Percentiles rank a stretch among this genome's conserved stretches.
Evolutionary conservation across 176 grass and related monocot species (phyloP).

Genomic region (Panicum miliaceum): DNA sequence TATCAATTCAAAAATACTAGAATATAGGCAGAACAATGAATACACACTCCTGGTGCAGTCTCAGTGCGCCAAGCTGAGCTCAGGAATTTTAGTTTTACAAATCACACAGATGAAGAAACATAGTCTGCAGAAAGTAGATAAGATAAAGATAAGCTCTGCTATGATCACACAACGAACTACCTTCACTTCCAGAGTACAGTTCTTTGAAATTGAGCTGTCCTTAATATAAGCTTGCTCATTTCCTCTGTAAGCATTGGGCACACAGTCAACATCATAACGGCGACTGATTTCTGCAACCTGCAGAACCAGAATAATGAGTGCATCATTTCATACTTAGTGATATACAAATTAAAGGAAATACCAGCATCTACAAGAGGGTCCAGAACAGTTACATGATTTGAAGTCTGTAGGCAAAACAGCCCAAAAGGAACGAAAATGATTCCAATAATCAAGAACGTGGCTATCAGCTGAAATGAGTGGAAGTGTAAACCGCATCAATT

Average conservation of each 20-base stretch:
- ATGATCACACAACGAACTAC: constrained; percentile 51
- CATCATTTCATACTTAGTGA: background rate
- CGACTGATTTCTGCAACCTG: constrained; percentile 80
- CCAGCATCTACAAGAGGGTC: constrained; percentile 30
- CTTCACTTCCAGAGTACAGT: constrained; percentile 72
- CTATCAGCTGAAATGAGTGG: constrained; percentile 64
- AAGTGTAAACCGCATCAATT: constrained; percentile 27
- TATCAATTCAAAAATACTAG: constrained; percentile 6
- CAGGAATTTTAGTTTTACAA: constrained; percentile 1
- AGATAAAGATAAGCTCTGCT: constrained; percentile 19
- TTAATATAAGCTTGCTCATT: constrained; percentile 85
- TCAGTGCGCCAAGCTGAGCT: constrained; percentile 2
- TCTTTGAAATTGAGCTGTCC: constrained; percentile 80
- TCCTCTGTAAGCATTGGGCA: constrained; percentile 73
- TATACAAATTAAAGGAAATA: background rate
- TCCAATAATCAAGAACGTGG: constrained; percentile 79
- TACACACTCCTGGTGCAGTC: background rate
- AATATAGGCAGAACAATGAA: background rate
- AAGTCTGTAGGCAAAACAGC: constrained; percentile 76
- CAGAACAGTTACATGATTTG: constrained; percentile 69
- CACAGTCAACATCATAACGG: constrained; percentile 83
- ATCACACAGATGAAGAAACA: background rate
- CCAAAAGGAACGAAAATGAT: constrained; percentile 69
- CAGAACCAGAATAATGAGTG: constrained; percentile 27
- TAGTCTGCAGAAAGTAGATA: background rate